Conservation (phyloP, 2,329 filamentous ascomycete genomes). For the Spiromastix sp. region DNA sequence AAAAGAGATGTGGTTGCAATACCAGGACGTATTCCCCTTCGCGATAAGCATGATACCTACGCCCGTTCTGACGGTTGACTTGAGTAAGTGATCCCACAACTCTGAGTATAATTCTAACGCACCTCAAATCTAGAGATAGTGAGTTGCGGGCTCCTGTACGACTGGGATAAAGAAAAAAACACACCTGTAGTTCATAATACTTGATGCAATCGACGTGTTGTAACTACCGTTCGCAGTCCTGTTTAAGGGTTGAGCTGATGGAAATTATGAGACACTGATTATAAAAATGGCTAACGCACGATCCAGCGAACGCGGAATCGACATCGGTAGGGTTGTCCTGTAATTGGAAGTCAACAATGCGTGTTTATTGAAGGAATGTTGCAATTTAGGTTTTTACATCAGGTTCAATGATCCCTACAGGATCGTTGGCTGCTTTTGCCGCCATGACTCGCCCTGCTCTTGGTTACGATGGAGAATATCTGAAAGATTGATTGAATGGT, state of each 20-base stretch:
- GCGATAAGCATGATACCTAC: conserved; percentile 17
- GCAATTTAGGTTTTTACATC: too few relatives aligned
- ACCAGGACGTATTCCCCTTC: conserved; percentile 17
- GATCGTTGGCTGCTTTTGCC: too few relatives aligned
- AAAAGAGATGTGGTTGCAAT: neutral
- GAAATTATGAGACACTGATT: neutral
- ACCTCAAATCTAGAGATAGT: neutral
- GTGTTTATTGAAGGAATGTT: too few relatives aligned
- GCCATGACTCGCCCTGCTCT: too few relatives aligned
- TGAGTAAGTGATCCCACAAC: neutral
- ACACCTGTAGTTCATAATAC: conserved; percentile 14
- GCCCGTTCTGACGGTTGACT: conserved; percentile 13
- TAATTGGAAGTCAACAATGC: too few relatives aligned
- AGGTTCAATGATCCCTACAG: too few relatives aligned
- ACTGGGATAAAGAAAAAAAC: neutral
- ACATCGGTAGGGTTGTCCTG: neutral
- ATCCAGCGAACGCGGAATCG: conserved; percentile 3
- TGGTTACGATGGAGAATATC: too few relatives aligned
- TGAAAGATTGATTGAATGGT: too few relatives aligned
- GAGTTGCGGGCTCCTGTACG: neutral
- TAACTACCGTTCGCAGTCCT: conserved; percentile 7
- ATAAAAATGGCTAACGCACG: neutral
- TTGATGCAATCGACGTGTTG: conserved; percentile 12
- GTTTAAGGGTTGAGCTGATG: neutral
- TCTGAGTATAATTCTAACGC: neutral